Evolutionary conservation across 139 green algal species (phyloP).

Genomic region (Coelastrella sp.): DNA sequence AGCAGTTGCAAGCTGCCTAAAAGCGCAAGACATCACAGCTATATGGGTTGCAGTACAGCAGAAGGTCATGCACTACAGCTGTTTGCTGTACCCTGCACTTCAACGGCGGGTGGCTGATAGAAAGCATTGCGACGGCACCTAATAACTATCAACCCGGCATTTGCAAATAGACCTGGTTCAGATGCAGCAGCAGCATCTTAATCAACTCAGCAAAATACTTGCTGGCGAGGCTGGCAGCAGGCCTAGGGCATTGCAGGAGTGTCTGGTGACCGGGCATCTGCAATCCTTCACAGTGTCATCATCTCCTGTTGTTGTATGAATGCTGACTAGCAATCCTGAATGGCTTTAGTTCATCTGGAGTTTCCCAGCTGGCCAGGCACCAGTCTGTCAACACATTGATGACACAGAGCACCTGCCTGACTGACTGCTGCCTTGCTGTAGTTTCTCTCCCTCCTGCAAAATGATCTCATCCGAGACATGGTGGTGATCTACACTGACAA

Average conservation of each 20-base stretch:
- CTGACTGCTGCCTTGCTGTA: slow-evolving; percentile 9
- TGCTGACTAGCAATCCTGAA: not conserved
- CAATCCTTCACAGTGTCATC: no score
- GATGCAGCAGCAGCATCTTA: no score
- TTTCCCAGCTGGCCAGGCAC: not conserved
- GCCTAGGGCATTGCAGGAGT: no score
- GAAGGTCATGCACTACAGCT: not conserved
- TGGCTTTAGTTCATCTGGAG: not conserved
- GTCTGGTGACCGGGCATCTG: no score
- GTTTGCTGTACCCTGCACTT: no score
- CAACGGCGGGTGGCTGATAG: no score
- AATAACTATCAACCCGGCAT: no score
- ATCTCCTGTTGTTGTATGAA: not conserved
- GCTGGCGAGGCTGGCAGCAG: no score
- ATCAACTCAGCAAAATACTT: no score
- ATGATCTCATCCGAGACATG: slow-evolving; percentile 16
- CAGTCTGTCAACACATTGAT: not conserved
- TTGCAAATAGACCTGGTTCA: no score
- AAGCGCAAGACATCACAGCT: not conserved
- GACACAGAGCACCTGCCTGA: not conserved
- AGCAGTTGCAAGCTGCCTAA: not conserved
- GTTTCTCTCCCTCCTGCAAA: slow-evolving; percentile 40
- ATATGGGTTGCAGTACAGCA: not conserved
- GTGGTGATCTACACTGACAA: slow-evolving; percentile 21
- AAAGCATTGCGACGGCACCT: no score